A percentile compares a stretch with the other conserved stretches of the same genome.
These are phyloP conservation scores for Aspergillus sp. DNA, from an alignment of 2,329 filamentous ascomycete species.

Conservation along the genomic window DNA sequence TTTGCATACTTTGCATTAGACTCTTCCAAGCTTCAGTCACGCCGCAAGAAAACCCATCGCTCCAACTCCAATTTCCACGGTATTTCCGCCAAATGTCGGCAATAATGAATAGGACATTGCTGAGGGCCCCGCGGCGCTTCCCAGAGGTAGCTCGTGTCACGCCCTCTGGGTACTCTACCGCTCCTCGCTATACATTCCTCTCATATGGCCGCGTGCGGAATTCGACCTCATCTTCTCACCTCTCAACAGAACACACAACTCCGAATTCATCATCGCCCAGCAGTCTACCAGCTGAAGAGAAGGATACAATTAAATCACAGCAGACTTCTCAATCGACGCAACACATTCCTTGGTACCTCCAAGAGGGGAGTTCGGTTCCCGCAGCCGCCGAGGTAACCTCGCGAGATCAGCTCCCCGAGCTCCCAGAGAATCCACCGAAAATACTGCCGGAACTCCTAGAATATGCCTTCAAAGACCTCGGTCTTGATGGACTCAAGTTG, in stretches of 20 bases:
- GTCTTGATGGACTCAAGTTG: conserved; percentile 76
- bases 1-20: conserved; percentile 8
- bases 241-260: conserved; percentile 26
- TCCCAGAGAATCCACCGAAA: conserved; percentile 68
- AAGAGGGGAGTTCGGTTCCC: conserved; percentile 57
- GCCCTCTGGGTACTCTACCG: conserved; percentile 26
- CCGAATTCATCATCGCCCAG: conserved; percentile 7
- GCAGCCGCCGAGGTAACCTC: conserved; percentile 48
- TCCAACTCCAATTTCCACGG: neutral
- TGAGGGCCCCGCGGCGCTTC: conserved; percentile 31
- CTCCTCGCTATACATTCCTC: conserved; percentile 20
- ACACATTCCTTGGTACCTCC: conserved; percentile 75
- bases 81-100: neutral
- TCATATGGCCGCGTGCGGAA: conserved; percentile 13
- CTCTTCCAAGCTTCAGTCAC: neutral
- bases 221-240: conserved; percentile 24
- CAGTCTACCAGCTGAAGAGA: conserved; percentile 6
- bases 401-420: conserved; percentile 59
- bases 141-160: conserved; percentile 29
- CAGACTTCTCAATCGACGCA: conserved; percentile 11
- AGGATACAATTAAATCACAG: neutral
- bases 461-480: conserved; percentile 79
- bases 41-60: neutral
- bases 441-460: conserved; percentile 72
- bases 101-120: conserved; percentile 33